Base-by-base conservation (phyloP, 768 basidiomycete species). In the Psilocybe subaeruginosa region DNA sequence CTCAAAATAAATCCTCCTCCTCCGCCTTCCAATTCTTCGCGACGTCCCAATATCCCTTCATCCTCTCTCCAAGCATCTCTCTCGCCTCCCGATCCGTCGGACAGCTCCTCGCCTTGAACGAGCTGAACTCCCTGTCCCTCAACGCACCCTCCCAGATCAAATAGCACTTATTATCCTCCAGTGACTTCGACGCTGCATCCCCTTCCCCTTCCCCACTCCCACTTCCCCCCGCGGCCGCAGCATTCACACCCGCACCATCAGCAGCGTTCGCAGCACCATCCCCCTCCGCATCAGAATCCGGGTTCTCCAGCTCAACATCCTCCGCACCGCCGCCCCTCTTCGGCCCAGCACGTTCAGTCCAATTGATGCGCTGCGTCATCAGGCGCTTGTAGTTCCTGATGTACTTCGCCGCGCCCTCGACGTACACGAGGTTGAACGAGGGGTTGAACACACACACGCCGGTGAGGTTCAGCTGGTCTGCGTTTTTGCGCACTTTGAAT, bases 401-500 rank as follows among this genome's bases (percentile, higher is more conserved):
- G 61, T 88, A 89, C 74, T 93, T 96, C 37, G 84, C 76, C 0
- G 91, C 91, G 43, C 97, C 97, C 73, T 99, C 97, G 59, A 97
- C 93, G 66, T 97, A 92, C 50, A 99, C 87, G 80, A 99, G 83
- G 68, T 84, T 89, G 80, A 98, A 98, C 31, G 83, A 76, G 0
- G 95, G 91, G 70, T 96, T 88, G 84, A 95, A 94, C 69, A 97
- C 90, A 69, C 92, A 95, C 37, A 96, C 78, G 8, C 97, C 97
- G 0, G 93, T 89, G 12, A 99, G 80, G 62, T 86, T 88, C 72
- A 90, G 82, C 72, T 97, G 95, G 69, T 97, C 92, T 0, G 97
- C 97, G 68, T 99, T 99, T 81, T 93, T 95, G 60, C 92, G 88
- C 55, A 98, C 92, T 79, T 99, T 99, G 82, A 94, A 98, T 62